phyloP scores from a whole-genome alignment of 495 filamentous ascomycete genomes.

The Aspergillus cristatus region DNA sequence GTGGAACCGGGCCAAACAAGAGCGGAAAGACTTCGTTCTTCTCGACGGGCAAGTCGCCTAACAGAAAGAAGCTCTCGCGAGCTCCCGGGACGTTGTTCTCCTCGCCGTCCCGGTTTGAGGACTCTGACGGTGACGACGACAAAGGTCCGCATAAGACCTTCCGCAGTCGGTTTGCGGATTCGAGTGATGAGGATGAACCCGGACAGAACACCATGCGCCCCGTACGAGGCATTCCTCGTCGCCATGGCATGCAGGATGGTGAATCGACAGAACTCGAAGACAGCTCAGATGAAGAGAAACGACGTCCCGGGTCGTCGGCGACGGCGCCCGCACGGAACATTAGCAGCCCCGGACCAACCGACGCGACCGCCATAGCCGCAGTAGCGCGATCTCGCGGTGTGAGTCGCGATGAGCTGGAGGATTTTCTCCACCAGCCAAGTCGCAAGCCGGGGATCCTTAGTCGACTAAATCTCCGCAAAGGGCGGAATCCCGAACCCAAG shows the following conservation, averaged over 20 bases:
- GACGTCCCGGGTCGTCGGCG: slow-evolving; percentile 4
- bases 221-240: slow-evolving; percentile 57
- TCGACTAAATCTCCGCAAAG: slow-evolving; percentile 33
- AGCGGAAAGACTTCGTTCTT: slow-evolving; percentile 36
- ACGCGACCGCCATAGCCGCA: slow-evolving; percentile 28
- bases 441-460: slow-evolving; percentile 32
- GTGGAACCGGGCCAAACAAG: slow-evolving; percentile 18
- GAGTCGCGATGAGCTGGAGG: slow-evolving; percentile 31
- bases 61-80: slow-evolving; percentile 22
- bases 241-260: slow-evolving; percentile 39
- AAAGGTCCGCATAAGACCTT: slow-evolving; percentile 30
- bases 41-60: slow-evolving; percentile 35
- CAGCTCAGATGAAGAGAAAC: slow-evolving; percentile 40
- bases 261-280: slow-evolving; percentile 66
- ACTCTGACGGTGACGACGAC: slow-evolving; percentile 73
- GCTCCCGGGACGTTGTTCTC: slow-evolving; percentile 3
- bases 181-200: slow-evolving; percentile 61
- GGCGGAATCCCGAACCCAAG: slow-evolving; percentile 21
- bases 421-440: slow-evolving; percentile 27
- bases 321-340: slow-evolving; percentile 5
- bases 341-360: slow-evolving; percentile 8
- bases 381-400: slow-evolving; percentile 34
- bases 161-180: slow-evolving; percentile 70
- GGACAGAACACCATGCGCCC: slow-evolving; percentile 36
- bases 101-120: slow-evolving; percentile 43